Evolutionary conservation across 257 asterid genomes (phyloP).

Genomic region (Knoxia roxburghii): DNA sequence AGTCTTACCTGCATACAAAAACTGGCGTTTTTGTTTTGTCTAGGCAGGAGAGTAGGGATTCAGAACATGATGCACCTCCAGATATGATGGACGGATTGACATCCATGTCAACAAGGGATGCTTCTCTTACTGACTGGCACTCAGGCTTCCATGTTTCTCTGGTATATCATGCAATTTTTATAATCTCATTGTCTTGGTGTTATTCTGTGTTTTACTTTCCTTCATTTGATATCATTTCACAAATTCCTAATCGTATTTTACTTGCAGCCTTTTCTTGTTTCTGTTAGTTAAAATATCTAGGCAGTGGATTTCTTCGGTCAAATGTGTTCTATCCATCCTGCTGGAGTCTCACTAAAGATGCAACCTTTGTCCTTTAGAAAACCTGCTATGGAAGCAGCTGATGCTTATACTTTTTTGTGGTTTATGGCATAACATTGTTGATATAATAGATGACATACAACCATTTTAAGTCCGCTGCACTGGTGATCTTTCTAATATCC

Average conservation of each 20-base stretch:
- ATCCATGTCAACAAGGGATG: constrained; percentile 59
- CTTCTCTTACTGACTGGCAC: constrained; percentile 83
- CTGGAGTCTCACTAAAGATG: constrained; percentile 2
- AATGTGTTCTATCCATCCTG: background rate
- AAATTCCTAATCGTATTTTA: background rate
- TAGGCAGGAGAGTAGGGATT: constrained; percentile 79
- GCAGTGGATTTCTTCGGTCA: background rate
- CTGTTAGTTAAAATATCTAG: background rate
- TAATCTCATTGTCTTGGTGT: constrained; percentile 16
- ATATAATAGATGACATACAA: background rate
- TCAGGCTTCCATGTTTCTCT: constrained; percentile 84
- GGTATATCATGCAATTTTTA: constrained; percentile 37
- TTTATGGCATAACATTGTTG: background rate
- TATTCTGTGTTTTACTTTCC: background rate
- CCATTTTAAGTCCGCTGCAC: background rate
- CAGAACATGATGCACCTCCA: constrained; percentile 51
- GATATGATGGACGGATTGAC: constrained; percentile 59
- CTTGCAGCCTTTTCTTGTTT: background rate
- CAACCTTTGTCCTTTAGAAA: background rate
- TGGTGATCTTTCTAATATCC: constrained; percentile 9
- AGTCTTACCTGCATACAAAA: background rate
- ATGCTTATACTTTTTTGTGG: background rate
- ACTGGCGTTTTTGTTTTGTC: constrained; percentile 19
- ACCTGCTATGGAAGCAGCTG: background rate
- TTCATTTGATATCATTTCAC: background rate